Base-by-base conservation (phyloP, 495 filamentous ascomycete genomes). In the Penicillium diatomitis region DNA sequence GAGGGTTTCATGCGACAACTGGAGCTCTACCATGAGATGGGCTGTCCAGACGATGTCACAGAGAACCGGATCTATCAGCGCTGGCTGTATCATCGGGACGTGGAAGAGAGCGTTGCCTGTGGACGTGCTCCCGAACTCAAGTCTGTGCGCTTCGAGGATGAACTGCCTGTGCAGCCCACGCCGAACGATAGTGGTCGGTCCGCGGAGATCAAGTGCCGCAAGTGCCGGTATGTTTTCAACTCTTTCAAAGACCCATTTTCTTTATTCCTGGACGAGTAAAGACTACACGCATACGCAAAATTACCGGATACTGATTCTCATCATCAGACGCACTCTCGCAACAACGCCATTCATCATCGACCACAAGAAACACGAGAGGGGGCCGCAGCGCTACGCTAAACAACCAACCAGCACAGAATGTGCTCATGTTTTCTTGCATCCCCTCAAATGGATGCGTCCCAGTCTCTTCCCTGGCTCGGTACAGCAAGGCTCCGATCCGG, bases 401-500 rank as follows among this genome's bases (percentile, higher is more conserved):
- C 36, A 51, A 9, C 32, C 41, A 43, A 42, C 57, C 8, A 44
- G 47, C 40, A 48, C 62, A 32, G 58, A 67, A 29, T 98, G 90
- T 57, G 81, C 84, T 4, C 92, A 97, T 60, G 76, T 88, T 51
- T 96, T 95, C 65, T 62, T 97, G 46, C 88, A 96, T 47, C 88
- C 90, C 2, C 75, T 97, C 12, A 86, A 83, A 12, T 97, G 91
- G 94, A 97, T 97, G 92, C 79, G 85, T 3, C 73, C 83, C 0
- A 83, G 81, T 53, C 78, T 97, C 9, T 73, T 71, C 50, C 69
- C 70, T 2, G 27, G 32, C 29, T 42, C 54, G 20, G 47, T 38
- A 5, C 9, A 49, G 39, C 44, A 53, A 12, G 47, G 38, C 38
- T 39, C 50, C 8, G 41, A 55, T 10, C 31, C 53, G 11, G 32